Percentiles rank a stretch among this genome's conserved stretches.
Evolutionary conservation across 805 yeast genomes (phyloP).

Genomic region (Blastobotrys parvus): DNA sequence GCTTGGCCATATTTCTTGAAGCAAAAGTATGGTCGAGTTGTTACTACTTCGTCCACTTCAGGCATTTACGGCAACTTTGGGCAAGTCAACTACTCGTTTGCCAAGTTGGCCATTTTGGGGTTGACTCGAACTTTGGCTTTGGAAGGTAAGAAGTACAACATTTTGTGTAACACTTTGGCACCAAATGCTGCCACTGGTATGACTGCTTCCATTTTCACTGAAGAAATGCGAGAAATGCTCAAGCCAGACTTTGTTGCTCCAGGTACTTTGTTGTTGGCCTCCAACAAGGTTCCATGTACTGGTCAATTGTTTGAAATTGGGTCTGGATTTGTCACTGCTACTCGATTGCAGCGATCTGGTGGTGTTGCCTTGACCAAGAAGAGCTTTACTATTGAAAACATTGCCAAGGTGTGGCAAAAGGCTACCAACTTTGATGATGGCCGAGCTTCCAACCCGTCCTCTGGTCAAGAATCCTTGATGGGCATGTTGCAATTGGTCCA

Average conservation of each 20-base stretch:
- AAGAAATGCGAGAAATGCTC: slow-evolving; percentile 71
- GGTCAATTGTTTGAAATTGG: slow-evolving; percentile 90
- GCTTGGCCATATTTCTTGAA: slow-evolving; percentile 87
- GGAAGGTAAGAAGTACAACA: slow-evolving; percentile 77
- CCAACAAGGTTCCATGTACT: slow-evolving; percentile 61
- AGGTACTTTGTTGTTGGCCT: slow-evolving; percentile 66
- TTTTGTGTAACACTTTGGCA: slow-evolving; percentile 75
- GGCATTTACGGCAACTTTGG: slow-evolving; percentile 98
- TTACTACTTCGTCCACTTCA: slow-evolving; percentile 89
- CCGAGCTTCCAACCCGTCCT: slow-evolving; percentile 45
- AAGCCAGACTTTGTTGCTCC: slow-evolving; percentile 91
- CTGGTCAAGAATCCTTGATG: slow-evolving; percentile 72
- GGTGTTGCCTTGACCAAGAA: slow-evolving; percentile 57
- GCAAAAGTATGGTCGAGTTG: slow-evolving; percentile 71
- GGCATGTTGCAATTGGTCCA: slow-evolving; percentile 50
- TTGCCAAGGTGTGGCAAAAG: slow-evolving; percentile 57
- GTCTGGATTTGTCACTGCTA: slow-evolving; percentile 93
- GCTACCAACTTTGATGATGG: slow-evolving; percentile 56
- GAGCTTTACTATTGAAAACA: slow-evolving; percentile 54
- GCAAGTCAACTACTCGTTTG: slow-evolving; percentile 92
- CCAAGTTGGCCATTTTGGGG: slow-evolving; percentile 83
- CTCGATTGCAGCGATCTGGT: slow-evolving; percentile 89
- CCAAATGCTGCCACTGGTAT: slow-evolving; percentile 98
- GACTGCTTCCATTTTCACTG: slow-evolving; percentile 82
- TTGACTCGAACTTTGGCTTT: slow-evolving; percentile 78